Conservation (phyloP, 31 red algal species). For the Asparagopsis taxiformis region DNA sequence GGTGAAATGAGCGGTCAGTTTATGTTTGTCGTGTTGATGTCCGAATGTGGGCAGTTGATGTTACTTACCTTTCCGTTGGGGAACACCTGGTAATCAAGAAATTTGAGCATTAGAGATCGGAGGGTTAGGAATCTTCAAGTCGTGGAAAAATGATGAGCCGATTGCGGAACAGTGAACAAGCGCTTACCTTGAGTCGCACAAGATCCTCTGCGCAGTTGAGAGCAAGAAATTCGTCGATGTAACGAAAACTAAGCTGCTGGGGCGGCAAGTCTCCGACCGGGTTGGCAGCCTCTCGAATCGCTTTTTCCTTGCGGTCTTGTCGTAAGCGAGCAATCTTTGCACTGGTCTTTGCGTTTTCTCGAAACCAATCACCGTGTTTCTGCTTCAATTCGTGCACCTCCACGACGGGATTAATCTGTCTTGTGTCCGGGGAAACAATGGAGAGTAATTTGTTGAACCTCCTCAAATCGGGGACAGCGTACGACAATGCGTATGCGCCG, state of each 20-base stretch:
- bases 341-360: not conserved
- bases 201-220: constrained; percentile 65
- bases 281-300: constrained; percentile 3
- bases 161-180: no score
- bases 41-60: no score
- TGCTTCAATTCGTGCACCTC: constrained; percentile 9
- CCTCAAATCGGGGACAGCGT: constrained; percentile 21
- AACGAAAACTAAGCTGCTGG: constrained; percentile 60
- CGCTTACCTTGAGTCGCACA: constrained; percentile 46
- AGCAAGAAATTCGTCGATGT: constrained; percentile 73
- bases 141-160: not conserved
- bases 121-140: not conserved
- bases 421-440: constrained; percentile 24
- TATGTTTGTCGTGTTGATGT: no score
- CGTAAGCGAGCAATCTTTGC: not conserved
- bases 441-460: constrained; percentile 39
- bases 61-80: constrained; percentile 67
- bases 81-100: constrained; percentile 33
- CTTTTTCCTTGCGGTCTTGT: constrained; percentile 8
- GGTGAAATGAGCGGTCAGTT: no score
- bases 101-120: not conserved
- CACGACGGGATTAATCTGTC: constrained; percentile 15
- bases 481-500: constrained; percentile 49
- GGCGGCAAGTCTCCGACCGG: not conserved
- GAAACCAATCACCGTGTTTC: constrained; percentile 11